phyloP scores from a whole-genome alignment of 768 basidiomycete genomes.

The Suillus subalutaceus region DNA sequence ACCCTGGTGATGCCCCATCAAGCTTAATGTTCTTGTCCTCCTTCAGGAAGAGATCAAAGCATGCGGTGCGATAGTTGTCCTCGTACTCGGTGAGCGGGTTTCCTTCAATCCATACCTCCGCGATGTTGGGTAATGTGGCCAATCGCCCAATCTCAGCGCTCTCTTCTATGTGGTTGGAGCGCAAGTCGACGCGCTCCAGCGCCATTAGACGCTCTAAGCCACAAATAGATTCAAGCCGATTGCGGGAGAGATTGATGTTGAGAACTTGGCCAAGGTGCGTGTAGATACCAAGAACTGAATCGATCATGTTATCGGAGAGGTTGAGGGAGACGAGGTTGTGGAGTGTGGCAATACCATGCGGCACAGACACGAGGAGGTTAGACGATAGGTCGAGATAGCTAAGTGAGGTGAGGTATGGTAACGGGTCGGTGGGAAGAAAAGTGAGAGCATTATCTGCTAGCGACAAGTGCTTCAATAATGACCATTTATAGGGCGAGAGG shows the following conservation, averaged over 20 bases:
- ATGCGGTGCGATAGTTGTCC: slow-evolving; percentile 71
- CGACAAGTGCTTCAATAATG: slow-evolving; percentile 72
- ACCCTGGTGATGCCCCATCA: slow-evolving; percentile 72
- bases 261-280: slow-evolving; percentile 77
- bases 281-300: slow-evolving; percentile 90
- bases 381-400: slow-evolving; percentile 88
- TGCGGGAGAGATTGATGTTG: slow-evolving; percentile 78
- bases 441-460: slow-evolving; percentile 82
- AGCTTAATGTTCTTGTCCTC: slow-evolving; percentile 81
- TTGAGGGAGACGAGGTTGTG: slow-evolving; percentile 89
- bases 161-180: slow-evolving; percentile 79
- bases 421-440: slow-evolving; percentile 69
- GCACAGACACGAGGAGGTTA: slow-evolving; percentile 89
- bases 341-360: slow-evolving; percentile 70
- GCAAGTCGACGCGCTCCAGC: slow-evolving; percentile 84
- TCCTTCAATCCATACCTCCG: slow-evolving; percentile 81
- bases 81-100: slow-evolving; percentile 79
- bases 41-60: slow-evolving; percentile 83
- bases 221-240: slow-evolving; percentile 93
- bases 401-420: slow-evolving; percentile 71
- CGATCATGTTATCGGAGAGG: slow-evolving; percentile 97
- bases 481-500: slow-evolving; percentile 70
- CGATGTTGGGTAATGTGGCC: slow-evolving; percentile 75
- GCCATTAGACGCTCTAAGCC: slow-evolving; percentile 89
- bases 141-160: slow-evolving; percentile 84